Evolutionary conservation across 2,329 filamentous ascomycete species (phyloP).

Genomic region (Aspergillus sp.): DNA sequence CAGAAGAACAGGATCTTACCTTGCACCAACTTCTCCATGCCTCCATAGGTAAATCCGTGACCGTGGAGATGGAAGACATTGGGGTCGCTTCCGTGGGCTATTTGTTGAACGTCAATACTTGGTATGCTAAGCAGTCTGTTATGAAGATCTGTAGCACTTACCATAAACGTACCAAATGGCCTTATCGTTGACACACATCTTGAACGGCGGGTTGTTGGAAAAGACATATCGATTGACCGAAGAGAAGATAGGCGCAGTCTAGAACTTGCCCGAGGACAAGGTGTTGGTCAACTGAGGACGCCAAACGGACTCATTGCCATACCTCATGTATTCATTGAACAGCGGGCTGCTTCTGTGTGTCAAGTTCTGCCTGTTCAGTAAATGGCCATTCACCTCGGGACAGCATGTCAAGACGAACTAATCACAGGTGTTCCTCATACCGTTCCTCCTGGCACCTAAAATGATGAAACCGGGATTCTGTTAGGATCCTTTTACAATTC

Average conservation of each 20-base stretch:
- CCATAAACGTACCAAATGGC: constrained; percentile 24
- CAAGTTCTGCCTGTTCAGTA: too few species aligned
- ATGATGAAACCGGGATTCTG: too few species aligned
- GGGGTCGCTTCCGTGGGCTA: constrained; percentile 11
- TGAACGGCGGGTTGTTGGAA: constrained; percentile 21
- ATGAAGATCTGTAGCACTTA: constrained; percentile 6
- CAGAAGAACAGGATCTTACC: too few species aligned
- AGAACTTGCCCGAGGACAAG: neutral
- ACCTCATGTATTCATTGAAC: neutral
- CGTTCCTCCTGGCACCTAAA: too few species aligned
- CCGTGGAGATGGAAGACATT: constrained; percentile 27
- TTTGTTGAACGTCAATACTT: neutral
- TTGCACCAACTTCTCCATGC: too few species aligned
- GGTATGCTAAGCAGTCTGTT: neutral
- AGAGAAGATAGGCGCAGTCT: constrained; percentile 12
- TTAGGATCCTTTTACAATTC: too few species aligned
- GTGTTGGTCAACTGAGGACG: constrained; percentile 1
- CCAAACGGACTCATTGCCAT: constrained; percentile 2
- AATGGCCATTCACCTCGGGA: too few species aligned
- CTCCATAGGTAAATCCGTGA: constrained; percentile 15
- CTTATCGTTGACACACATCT: constrained; percentile 23
- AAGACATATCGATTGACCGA: constrained; percentile 24
- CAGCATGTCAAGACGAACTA: too few species aligned
- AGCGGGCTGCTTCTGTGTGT: too few species aligned
- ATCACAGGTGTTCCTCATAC: too few species aligned